phyloP scores from a whole-genome alignment of 495 filamentous ascomycete species.

The Xanthoparmelia taractica region DNA sequence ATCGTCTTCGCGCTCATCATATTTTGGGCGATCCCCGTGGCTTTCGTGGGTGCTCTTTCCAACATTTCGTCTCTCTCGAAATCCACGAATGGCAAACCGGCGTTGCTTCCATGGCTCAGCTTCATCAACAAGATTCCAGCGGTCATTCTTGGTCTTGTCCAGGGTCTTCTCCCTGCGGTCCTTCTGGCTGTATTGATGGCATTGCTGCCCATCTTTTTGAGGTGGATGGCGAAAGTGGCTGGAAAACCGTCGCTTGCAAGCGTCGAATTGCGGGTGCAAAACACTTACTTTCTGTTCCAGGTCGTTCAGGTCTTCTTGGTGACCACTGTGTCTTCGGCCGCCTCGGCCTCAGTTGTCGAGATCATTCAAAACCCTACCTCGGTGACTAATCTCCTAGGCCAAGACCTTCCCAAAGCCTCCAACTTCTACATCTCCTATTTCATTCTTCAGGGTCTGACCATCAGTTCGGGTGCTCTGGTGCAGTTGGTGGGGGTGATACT shows the following conservation, averaged over 20 bases:
- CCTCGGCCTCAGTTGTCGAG: slow-evolving; percentile 43
- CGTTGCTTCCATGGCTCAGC: slow-evolving; percentile 46
- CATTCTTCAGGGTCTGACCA: slow-evolving; percentile 83
- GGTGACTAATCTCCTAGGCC: slow-evolving; percentile 59
- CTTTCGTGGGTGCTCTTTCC: slow-evolving; percentile 76
- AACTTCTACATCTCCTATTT: slow-evolving; percentile 97
- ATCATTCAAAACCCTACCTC: slow-evolving; percentile 57
- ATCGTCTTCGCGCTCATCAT: slow-evolving; percentile 75
- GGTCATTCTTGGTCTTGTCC: slow-evolving; percentile 70
- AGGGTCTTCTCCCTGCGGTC: slow-evolving; percentile 74
- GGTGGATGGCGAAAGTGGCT: slow-evolving; percentile 66
- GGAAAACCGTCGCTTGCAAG: slow-evolving; percentile 70
- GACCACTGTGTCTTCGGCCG: slow-evolving; percentile 67
- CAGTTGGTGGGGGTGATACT: slow-evolving; percentile 72
- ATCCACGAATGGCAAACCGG: not conserved
- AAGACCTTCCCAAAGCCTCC: slow-evolving; percentile 68
- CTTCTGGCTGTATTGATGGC: slow-evolving; percentile 82
- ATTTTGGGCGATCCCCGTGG: slow-evolving; percentile 95
- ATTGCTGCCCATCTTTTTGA: slow-evolving; percentile 77
- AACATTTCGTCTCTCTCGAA: slow-evolving; percentile 61
- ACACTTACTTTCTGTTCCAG: slow-evolving; percentile 91
- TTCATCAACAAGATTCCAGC: slow-evolving; percentile 69
- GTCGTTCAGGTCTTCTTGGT: slow-evolving; percentile 93
- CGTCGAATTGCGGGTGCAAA: slow-evolving; percentile 82
- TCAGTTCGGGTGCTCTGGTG: slow-evolving; percentile 65